Base-by-base conservation (phyloP, 139 green algal species). In the Closterium sp. region DNA sequence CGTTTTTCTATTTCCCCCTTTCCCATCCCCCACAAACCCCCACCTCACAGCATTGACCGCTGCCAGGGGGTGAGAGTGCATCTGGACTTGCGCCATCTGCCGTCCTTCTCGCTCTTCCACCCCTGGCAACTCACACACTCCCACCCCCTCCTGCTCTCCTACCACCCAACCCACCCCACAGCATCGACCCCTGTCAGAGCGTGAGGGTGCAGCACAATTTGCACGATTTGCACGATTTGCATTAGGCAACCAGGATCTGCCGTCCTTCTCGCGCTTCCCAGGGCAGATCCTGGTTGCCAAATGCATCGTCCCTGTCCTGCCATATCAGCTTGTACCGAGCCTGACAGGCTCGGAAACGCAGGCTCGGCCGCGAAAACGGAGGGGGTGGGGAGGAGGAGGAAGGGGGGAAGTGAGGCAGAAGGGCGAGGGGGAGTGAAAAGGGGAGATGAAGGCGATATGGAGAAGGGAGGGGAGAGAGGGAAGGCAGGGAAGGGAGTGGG, bases 231-330 rank as follows among this genome's bases (percentile, higher is more conserved):
- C n/a, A n/a, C n/a, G n/a, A n/a, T n/a, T n/a, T n/a, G n/a, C n/a
- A n/a, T n/a, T n/a, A n/a, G n/a, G n/a, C n/a, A n/a, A n/a, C n/a
- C n/a, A n/a, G n/a, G n/a, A n/a, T n/a, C n/a, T n/a, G n/a, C n/a
- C n/a, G n/a, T n/a, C n/a, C n/a, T n/a, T n/a, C n/a, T n/a, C n/a
- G n/a, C n/a, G n/a, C n/a, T n/a, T n/a, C 30, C 94, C 94, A 31
- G 94, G 94, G 19, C 92, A 95, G 94, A 92, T 94, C 29, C 91
- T 95, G 27, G 94, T 95, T 21, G 94, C 92, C 24, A 89, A 32
- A 11, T 24, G 30, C 29, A 29, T 95, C 9, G 29, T 94, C 28
- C 38, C 87, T 84, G 38, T 90, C 0, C 84, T 95, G 87, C 92
- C 62, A 13, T 79, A 79, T 13, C 62, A 79, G 62, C 62, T 90